A percentile compares a stretch with the other conserved stretches of the same genome.
phyloP scores from a whole-genome alignment of 441 rosid species.

The Erodium chrysanthum region DNA sequence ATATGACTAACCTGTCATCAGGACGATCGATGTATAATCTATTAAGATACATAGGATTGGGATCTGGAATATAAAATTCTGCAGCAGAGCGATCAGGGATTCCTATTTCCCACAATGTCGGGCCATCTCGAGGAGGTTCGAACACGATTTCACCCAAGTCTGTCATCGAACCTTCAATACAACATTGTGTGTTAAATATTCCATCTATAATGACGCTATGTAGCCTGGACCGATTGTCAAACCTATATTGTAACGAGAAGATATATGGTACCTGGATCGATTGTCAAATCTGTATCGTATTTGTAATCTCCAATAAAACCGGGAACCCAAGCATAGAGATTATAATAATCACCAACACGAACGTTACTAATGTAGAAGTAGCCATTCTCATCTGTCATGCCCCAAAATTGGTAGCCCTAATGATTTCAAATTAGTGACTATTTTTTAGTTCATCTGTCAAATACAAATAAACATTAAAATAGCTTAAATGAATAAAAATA shows the following conservation, averaged over 20 bases:
- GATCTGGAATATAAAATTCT: conserved; percentile 28
- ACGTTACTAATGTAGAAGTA: conserved; percentile 34
- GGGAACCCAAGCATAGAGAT: conserved; percentile 50
- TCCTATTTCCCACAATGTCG: conserved; percentile 89
- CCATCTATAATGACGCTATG: no score
- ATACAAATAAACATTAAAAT: not conserved
- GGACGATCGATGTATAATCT: conserved; percentile 14
- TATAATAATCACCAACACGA: conserved; percentile 33
- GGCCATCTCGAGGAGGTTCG: conserved; percentile 68
- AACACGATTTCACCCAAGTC: conserved; percentile 43
- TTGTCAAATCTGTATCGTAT: conserved; percentile 25
- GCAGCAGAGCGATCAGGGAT: conserved; percentile 58
- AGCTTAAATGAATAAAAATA: not conserved
- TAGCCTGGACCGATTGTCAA: no score
- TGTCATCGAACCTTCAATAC: conserved; percentile 38
- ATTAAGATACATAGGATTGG: conserved; percentile 52
- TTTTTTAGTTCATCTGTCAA: not conserved
- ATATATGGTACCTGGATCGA: conserved; percentile 40
- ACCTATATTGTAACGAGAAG: no score
- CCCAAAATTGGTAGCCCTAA: conserved; percentile 55
- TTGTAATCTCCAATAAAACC: conserved; percentile 53
- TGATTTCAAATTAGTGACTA: not conserved
- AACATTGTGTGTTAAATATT: no score
- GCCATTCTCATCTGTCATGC: conserved; percentile 36
- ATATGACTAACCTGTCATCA: no score